Evolutionary conservation across 176 grass and related monocot species (phyloP), one percentile per base, ranked within the genome.

Genomic region (Lolium perenne): DNA sequence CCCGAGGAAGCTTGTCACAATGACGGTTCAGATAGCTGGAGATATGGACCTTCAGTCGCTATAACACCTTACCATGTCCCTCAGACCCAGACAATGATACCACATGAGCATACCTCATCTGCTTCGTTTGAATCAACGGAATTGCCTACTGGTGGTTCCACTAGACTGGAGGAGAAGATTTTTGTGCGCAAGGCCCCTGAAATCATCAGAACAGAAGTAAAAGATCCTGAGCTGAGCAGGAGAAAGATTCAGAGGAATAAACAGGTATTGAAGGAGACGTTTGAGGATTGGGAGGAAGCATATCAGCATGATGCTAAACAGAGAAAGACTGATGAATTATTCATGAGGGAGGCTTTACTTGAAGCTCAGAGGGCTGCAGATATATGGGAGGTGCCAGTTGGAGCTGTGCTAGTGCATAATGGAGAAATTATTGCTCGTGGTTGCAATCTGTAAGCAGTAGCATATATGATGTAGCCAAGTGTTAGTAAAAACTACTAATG

Each of bases 271-370:
- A 95, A 87, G 87, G 93, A 91, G 82, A 94, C 91, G 78, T 94
- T 95, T 86, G 93, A 98, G 49, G 92, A 95, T 83, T 98, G 93
- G 96, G 93, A 98, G 78, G 93, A 91, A 91, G 89, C 93, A 60
- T 98, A 92, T 73, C 86, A 77, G 60, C 86, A 35, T 61, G 96
- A 95, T 83, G 91, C 87, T 76, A 82, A 92, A 26, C 86, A 88
- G 77, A 94, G 91, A 87, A 94, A 89, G 85, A 68, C 86, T 49
- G 96, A 98, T 76, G 93, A 98, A 55, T 88, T 94, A 84, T 98
- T 95, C 90, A 98, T 98, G 96, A 94, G 86, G 79, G 96, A 98
- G 90, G 96, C 96, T 53, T 91, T 98, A 75, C 84, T 86, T n/a
- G 96, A 98, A 93, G 96, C 96, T 82, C 90, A 94, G 69, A 91